Conservation (phyloP, 2,329 filamentous ascomycete species). For the Penicillium sp. region DNA sequence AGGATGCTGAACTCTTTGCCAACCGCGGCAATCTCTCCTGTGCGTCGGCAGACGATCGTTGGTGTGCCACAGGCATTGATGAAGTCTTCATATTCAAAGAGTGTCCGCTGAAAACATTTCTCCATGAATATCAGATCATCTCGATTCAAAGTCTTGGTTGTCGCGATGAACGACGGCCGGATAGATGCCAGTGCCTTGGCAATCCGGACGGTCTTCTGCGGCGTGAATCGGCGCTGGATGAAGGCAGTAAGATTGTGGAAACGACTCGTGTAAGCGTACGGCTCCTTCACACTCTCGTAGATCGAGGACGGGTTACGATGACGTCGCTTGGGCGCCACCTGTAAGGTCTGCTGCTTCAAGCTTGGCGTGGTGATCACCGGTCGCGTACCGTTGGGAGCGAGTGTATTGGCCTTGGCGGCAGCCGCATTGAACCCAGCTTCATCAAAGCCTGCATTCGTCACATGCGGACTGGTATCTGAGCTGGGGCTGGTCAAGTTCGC, state of each 20-base stretch:
- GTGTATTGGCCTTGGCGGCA: conserved; percentile 27
- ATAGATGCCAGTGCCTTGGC: conserved; percentile 86
- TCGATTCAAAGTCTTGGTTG: conserved; percentile 80
- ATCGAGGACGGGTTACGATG: conserved; percentile 75
- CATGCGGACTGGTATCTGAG: conserved; percentile 55
- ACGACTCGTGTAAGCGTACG: conserved; percentile 84
- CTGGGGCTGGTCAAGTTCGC: conserved; percentile 57
- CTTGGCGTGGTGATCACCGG: conserved; percentile 45
- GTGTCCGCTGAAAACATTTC: conserved; percentile 88
- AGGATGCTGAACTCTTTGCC: conserved; percentile 97
- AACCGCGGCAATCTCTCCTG: conserved; percentile 89
- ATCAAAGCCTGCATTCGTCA: conserved; percentile 42
- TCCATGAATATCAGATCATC: conserved; percentile 97
- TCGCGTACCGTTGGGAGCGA: conserved; percentile 34
- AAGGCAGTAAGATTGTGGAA: conserved; percentile 86
- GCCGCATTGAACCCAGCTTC: conserved; percentile 33
- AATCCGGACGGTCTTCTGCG: conserved; percentile 75
- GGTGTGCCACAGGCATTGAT: conserved; percentile 85
- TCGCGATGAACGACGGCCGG: conserved; percentile 88
- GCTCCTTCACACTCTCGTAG: conserved; percentile 84
- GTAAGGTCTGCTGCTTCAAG: conserved; percentile 42
- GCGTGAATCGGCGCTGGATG: conserved; percentile 73
- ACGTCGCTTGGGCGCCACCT: conserved; percentile 46
- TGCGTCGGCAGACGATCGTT: conserved; percentile 85
- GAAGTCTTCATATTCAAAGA: conserved; percentile 92